Evolutionary conservation across 768 basidiomycete species (phyloP), one percentile per base, ranked within the genome.

Genomic region (Baorangia bicolor): DNA sequence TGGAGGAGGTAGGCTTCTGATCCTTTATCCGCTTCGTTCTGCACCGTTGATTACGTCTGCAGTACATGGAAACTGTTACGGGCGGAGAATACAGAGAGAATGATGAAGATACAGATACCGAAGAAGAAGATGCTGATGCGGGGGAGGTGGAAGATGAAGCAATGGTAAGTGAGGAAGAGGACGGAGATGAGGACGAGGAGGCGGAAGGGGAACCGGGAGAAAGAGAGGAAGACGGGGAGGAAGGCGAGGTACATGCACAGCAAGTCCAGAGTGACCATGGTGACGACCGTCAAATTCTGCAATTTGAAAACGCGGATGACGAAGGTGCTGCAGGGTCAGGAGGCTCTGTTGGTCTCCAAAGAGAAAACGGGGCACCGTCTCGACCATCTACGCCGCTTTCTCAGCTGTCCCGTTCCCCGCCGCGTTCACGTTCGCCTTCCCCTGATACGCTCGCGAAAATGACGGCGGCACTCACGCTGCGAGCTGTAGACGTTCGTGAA

Each of bases 1-100:
- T 98, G 52, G 92, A 94, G 73, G 86, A 94, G 78, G 95, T 95
- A 57, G 66, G 83, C 71, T 65, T 47, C 49, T 49, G 51, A 20
- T 50, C 58, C 57, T 55, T 68, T 48, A 46, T 57, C 65, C 33
- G 55, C 55, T 33, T 59, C 59, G 49, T 55, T 31, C n/a, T 58
- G 49, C 54, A 51, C 54, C 60, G 57, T 60, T 60, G 51, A 64
- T 59, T 57, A 69, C 54, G 49, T 60, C 63, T 56, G 46, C 37
- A 91, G 88, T 92, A 90, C 63, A 86, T 88, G 82, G 81, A 87
- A 64, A 73, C 76, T 31, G 74, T 82, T 11, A 64, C 74, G 46
- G 74, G 70, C 55, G 74, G 74, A 55, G 73, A 70, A 55, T 51
- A 55, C 42, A 67, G 69, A 46, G 65, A 62, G 25, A 68, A 70